These are phyloP conservation scores for Colletotrichum trifolii DNA, from an alignment of 2,329 filamentous ascomycete genomes.

Conservation along the genomic window DNA sequence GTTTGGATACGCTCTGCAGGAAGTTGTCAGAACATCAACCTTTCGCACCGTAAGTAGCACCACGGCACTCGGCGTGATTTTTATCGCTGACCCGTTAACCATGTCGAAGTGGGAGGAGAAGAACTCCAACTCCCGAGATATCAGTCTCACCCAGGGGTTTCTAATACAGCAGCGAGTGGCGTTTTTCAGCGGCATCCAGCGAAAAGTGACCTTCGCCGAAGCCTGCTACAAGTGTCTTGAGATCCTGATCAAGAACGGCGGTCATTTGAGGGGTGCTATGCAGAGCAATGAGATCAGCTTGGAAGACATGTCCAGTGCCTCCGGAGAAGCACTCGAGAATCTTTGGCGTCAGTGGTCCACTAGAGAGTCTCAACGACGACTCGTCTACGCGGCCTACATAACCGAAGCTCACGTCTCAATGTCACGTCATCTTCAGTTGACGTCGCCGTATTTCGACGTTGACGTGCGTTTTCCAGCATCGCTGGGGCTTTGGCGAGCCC, in stretches of 20 bases:
- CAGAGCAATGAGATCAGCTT: neutral
- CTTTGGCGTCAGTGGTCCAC: constrained; percentile 2
- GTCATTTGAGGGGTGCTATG: constrained; percentile 1
- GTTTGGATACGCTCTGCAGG: constrained; percentile 16
- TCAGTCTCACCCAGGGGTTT: constrained; percentile 13
- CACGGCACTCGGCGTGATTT: too few species aligned
- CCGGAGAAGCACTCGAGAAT: neutral
- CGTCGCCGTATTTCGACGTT: constrained; percentile 3
- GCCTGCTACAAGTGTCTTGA: constrained; percentile 1
- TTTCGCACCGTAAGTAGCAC: constrained; percentile 4
- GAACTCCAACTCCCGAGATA: constrained; percentile 1
- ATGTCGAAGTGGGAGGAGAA: constrained; percentile 14
- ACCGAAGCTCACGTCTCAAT: constrained; percentile 14
- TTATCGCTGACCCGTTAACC: too few species aligned
- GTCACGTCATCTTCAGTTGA: constrained; percentile 1
- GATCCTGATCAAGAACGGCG: constrained; percentile 17
- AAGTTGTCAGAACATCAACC: constrained; percentile 8
- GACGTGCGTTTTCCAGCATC: neutral
- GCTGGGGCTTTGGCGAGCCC: neutral
- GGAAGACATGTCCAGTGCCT: neutral
- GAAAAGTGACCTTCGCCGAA: constrained; percentile 10
- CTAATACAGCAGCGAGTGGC: constrained; percentile 17
- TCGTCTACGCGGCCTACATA: constrained; percentile 14
- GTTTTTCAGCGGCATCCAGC: constrained; percentile 10
- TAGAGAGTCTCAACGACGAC: neutral